A percentile compares a stretch with the other conserved stretches of the same genome.
Conservation (phyloP, 2,329 filamentous ascomycete species). For the Cyphellophora europaea region DNA sequence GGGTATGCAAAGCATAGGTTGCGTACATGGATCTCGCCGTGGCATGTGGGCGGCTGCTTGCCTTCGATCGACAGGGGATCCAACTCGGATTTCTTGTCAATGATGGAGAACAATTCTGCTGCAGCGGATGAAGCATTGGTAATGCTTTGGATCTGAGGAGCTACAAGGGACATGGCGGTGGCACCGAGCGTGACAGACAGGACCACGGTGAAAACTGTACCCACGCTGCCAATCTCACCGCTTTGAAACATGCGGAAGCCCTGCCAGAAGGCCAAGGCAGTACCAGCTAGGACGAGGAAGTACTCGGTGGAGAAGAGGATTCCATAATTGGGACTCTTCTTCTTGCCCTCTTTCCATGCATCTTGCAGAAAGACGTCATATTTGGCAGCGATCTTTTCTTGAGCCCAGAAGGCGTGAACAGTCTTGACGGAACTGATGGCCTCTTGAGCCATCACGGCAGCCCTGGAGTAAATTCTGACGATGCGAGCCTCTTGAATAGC, state of each 20-base stretch:
- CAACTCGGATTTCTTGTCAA: constrained; percentile 76
- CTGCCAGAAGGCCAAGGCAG: constrained; percentile 45
- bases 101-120: constrained; percentile 64
- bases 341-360: constrained; percentile 35
- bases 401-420: constrained; percentile 40
- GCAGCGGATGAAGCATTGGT: constrained; percentile 34
- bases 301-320: constrained; percentile 32
- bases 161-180: constrained; percentile 12
- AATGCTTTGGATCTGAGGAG: constrained; percentile 32
- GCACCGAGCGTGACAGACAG: constrained; percentile 13
- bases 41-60: constrained; percentile 39
- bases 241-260: constrained; percentile 22
- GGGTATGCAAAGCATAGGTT: constrained; percentile 65
- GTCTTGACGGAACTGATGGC: constrained; percentile 41
- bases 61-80: constrained; percentile 65
- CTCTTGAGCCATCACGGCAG: constrained; percentile 40
- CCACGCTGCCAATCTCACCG: constrained; percentile 21
- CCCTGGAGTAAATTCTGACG: constrained; percentile 32
- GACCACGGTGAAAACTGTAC: constrained; percentile 21
- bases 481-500: constrained; percentile 15
- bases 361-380: constrained; percentile 34
- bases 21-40: constrained; percentile 48
- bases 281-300: constrained; percentile 56
- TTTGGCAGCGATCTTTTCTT: constrained; percentile 30
- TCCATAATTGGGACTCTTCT: constrained; percentile 34